Evolutionary conservation across 2,329 filamentous ascomycete species (phyloP).

Genomic region (Colletotrichum tanaceti): DNA sequence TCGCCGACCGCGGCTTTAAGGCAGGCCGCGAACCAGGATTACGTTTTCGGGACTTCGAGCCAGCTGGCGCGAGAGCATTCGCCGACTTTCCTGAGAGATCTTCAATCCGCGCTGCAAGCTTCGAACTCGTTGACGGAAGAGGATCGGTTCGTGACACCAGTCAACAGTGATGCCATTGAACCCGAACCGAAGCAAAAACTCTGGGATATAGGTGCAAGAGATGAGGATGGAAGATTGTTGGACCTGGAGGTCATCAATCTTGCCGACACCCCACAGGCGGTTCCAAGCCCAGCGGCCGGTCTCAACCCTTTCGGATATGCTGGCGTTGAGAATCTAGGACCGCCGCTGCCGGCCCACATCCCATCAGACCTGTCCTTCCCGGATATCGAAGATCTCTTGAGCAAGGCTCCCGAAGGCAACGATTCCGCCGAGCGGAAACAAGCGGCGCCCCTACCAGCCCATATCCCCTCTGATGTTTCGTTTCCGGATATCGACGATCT

Average conservation of each 20-base stretch:
- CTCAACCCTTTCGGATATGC: conserved; percentile 56
- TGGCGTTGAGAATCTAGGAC: not conserved
- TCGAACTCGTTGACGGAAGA: conserved; percentile 61
- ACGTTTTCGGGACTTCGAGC: conserved; percentile 88
- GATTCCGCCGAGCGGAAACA: not conserved
- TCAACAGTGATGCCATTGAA: conserved; percentile 55
- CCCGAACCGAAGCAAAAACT: conserved; percentile 57
- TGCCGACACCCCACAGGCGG: conserved; percentile 54
- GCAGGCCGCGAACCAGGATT: conserved; percentile 76
- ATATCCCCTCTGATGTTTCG: conserved; percentile 24
- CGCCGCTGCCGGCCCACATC: conserved; percentile 1
- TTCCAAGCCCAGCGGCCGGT: conserved; percentile 42
- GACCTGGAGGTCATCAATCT: conserved; percentile 72
- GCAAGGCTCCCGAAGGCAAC: not conserved
- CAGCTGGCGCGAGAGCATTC: conserved; percentile 81
- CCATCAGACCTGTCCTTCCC: conserved; percentile 33
- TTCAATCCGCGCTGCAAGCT: conserved; percentile 70
- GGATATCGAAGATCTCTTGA: conserved; percentile 34
- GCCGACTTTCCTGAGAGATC: conserved; percentile 70
- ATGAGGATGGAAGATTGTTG: conserved; percentile 72
- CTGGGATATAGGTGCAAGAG: conserved; percentile 78
- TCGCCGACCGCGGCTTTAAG: conserved; percentile 76
- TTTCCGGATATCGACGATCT: conserved; percentile 39
- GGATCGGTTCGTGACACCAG: conserved; percentile 53
- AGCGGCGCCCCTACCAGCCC: not conserved